A percentile compares a stretch with the other conserved stretches of the same genome.
These are phyloP conservation scores for Dactylella cylindrospora DNA, from an alignment of 2,329 filamentous ascomycete species.

Conservation along the genomic window DNA sequence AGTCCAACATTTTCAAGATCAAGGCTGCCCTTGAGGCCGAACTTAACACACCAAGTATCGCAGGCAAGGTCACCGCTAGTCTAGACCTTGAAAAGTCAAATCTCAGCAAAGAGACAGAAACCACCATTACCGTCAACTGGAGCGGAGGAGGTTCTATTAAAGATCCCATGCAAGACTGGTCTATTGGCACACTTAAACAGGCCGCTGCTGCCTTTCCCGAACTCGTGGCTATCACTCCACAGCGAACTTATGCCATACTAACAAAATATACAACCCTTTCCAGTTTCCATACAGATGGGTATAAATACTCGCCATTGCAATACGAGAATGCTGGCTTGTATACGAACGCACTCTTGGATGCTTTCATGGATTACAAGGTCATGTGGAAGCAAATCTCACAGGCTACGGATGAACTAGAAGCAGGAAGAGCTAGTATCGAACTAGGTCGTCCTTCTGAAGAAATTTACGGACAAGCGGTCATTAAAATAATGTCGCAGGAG, in stretches of 20 bases:
- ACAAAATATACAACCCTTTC: conserved; percentile 48
- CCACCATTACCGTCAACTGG: conserved; percentile 47
- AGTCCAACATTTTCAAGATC: conserved; percentile 5
- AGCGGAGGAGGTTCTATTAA: conserved; percentile 48
- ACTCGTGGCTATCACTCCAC: conserved; percentile 45
- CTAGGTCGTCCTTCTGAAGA: background rate
- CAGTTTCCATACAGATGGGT: conserved; percentile 36
- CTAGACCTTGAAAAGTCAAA: conserved; percentile 15
- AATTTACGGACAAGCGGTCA: background rate
- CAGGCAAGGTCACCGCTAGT: conserved; percentile 5
- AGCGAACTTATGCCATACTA: conserved; percentile 47
- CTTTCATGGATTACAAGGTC: conserved; percentile 47
- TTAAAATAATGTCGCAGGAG: background rate
- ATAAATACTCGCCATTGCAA: conserved; percentile 16
- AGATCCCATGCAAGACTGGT: conserved; percentile 44
- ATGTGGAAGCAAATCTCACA: conserved; percentile 3
- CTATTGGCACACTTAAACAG: conserved; percentile 43
- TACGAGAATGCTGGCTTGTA: conserved; percentile 48
- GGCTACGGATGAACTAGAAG: background rate
- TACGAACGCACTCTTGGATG: conserved; percentile 45
- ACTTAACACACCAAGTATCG: conserved; percentile 16
- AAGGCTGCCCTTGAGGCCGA: background rate
- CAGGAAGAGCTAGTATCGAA: conserved; percentile 1
- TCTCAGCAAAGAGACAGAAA: conserved; percentile 43
- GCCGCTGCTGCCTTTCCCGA: conserved; percentile 48